Percentiles rank a stretch among this genome's conserved stretches.
phyloP scores from a whole-genome alignment of 176 grass and related monocot species.

The Puya raimondii region DNA sequence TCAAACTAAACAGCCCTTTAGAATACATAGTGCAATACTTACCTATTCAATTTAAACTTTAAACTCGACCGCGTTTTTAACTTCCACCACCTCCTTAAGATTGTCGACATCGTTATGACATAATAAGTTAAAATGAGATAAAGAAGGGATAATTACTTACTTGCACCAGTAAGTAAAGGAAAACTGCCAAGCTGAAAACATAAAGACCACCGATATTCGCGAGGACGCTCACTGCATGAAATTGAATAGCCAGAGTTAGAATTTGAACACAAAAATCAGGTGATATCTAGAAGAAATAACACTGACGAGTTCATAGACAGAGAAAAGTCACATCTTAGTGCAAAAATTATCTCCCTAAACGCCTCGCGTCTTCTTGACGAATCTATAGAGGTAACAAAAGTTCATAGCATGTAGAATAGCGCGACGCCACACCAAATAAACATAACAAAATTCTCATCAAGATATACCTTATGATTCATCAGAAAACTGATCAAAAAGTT shows the following conservation, averaged over 20 bases:
- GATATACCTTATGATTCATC: too few relatives aligned
- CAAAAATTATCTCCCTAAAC: not conserved
- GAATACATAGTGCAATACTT: not conserved
- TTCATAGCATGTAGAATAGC: too few relatives aligned
- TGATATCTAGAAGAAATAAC: not conserved
- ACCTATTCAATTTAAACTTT: not conserved
- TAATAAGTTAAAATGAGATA: not conserved
- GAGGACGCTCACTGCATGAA: constrained; percentile 69
- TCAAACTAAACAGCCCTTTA: too few relatives aligned
- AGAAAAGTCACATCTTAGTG: not conserved
- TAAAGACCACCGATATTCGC: constrained; percentile 89
- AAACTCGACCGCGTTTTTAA: not conserved
- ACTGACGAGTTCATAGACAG: not conserved
- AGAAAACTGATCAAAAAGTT: too few relatives aligned
- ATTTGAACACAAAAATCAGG: not conserved
- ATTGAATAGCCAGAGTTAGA: constrained; percentile 2
- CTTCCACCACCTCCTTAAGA: too few relatives aligned
- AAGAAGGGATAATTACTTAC: constrained; percentile 38
- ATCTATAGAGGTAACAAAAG: too few relatives aligned
- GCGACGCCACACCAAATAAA: too few relatives aligned
- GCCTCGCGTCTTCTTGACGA: too few relatives aligned
- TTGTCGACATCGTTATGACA: not conserved
- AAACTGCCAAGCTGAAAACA: constrained; percentile 67
- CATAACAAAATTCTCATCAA: too few relatives aligned
- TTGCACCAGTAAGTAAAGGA: constrained; percentile 72